Percentiles rank a stretch among this genome's conserved stretches.
Conservation (phyloP, 2,329 filamentous ascomycete genomes). For the Neospermospora avenae region DNA sequence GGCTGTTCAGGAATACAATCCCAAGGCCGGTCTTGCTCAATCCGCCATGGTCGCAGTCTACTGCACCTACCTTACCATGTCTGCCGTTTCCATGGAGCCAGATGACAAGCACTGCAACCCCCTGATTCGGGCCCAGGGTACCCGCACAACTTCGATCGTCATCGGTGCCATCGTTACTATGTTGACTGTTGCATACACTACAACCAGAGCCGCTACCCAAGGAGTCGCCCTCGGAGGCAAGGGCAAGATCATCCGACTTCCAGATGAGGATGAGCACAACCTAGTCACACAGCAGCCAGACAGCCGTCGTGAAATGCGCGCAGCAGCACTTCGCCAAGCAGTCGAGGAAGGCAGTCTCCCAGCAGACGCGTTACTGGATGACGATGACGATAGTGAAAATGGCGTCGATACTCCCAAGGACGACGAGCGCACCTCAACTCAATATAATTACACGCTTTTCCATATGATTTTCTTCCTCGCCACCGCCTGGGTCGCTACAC, state of each 20-base stretch:
- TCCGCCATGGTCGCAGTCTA: constrained; percentile 96
- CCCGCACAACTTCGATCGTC: constrained; percentile 84
- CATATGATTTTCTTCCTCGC: constrained; percentile 97
- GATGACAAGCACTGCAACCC: constrained; percentile 95
- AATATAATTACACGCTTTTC: constrained; percentile 96
- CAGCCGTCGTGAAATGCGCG: constrained; percentile 83
- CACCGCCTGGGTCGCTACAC: constrained; percentile 90
- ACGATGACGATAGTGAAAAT: constrained; percentile 61
- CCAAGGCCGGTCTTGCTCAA: constrained; percentile 92
- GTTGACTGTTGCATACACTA: constrained; percentile 95
- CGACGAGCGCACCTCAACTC: constrained; percentile 83
- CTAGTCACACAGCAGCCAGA: constrained; percentile 82
- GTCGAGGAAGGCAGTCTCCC: constrained; percentile 91
- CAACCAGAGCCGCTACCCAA: constrained; percentile 91
- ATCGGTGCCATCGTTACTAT: constrained; percentile 95
- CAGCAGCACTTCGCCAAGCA: constrained; percentile 83
- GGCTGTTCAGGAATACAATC: constrained; percentile 83
- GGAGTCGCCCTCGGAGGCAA: constrained; percentile 69
- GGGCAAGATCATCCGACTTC: constrained; percentile 57
- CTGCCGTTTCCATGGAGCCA: constrained; percentile 96
- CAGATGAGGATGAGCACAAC: constrained; percentile 77
- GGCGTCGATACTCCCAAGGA: constrained; percentile 64
- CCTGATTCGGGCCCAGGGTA: constrained; percentile 78
- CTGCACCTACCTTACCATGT: constrained; percentile 98
- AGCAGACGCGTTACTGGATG: constrained; percentile 75